Percentiles rank a stretch among this genome's conserved stretches.
Conservation (phyloP, 345 rosid species). For the Mangifera indica region DNA sequence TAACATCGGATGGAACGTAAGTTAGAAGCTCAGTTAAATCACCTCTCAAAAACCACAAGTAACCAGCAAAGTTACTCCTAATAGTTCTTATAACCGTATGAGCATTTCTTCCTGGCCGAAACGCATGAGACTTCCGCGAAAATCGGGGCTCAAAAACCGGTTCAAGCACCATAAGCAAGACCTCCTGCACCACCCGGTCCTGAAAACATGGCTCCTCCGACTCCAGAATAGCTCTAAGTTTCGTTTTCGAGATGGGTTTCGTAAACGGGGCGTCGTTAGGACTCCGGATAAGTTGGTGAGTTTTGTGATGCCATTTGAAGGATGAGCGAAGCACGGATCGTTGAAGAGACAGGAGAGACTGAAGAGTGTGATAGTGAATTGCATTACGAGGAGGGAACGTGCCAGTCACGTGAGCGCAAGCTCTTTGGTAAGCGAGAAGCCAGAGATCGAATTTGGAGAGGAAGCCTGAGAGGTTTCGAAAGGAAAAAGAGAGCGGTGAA, state of each 20-base stretch:
- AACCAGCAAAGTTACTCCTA: slow-evolving; percentile 86
- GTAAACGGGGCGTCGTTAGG: slow-evolving; percentile 53
- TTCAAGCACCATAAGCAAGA: slow-evolving; percentile 73
- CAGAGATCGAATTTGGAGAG: slow-evolving; percentile 88
- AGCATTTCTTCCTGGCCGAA: slow-evolving; percentile 89
- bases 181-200: slow-evolving; percentile 90
- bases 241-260: slow-evolving; percentile 53
- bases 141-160: slow-evolving; percentile 83
- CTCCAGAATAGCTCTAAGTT: slow-evolving; percentile 45
- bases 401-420: slow-evolving; percentile 73
- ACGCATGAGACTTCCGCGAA: slow-evolving; percentile 66
- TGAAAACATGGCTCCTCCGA: slow-evolving; percentile 72
- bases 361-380: slow-evolving; percentile 59
- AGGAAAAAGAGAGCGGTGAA: slow-evolving; percentile 46
- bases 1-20: slow-evolving; percentile 45
- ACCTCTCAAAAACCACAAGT: slow-evolving; percentile 86
- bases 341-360: slow-evolving; percentile 72
- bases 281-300: slow-evolving; percentile 58
- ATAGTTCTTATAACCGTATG: slow-evolving; percentile 89
- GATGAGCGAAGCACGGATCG: slow-evolving; percentile 49
- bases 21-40: slow-evolving; percentile 65
- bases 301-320: slow-evolving; percentile 77
- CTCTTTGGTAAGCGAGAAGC: slow-evolving; percentile 89
- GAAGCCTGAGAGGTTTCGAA: slow-evolving; percentile 78
- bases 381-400: slow-evolving; percentile 90